phyloP scores from a whole-genome alignment of 2,329 filamentous ascomycete species.

The Paraconiothyrium sp. region DNA sequence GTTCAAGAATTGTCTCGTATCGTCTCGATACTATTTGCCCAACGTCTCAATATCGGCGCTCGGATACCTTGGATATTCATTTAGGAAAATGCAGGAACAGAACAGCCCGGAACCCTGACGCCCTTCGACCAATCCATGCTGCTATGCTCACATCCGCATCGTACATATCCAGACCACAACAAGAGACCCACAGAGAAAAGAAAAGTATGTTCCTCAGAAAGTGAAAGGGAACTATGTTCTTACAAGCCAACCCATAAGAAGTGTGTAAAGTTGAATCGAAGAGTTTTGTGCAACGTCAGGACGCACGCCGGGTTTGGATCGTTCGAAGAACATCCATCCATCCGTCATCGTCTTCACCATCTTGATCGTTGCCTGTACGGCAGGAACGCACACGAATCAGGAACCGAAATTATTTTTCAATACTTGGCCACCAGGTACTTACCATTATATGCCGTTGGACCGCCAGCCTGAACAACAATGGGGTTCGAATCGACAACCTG shows the following conservation, averaged over 20 bases:
- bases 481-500: slow-evolving; percentile 48
- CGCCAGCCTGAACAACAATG: slow-evolving; percentile 41
- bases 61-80: slow-evolving; percentile 14
- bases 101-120: not conserved
- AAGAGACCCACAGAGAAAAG: not conserved
- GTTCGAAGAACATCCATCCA: slow-evolving; percentile 42
- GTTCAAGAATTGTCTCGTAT: not conserved
- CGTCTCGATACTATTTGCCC: not conserved
- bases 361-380: slow-evolving; percentile 36
- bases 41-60: not conserved
- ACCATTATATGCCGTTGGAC: slow-evolving; percentile 39
- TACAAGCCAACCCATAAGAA: slow-evolving; percentile 1
- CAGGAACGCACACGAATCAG: slow-evolving; percentile 34
- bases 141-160: slow-evolving; percentile 18
- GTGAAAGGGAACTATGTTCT: slow-evolving; percentile 3
- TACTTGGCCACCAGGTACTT: slow-evolving; percentile 45
- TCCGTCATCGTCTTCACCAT: slow-evolving; percentile 39
- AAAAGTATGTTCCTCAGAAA: not conserved
- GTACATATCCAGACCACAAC: slow-evolving; percentile 28
- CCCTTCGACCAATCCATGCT: not conserved
- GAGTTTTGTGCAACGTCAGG: slow-evolving; percentile 22
- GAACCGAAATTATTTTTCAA: slow-evolving; percentile 37
- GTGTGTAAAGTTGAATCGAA: slow-evolving; percentile 16
- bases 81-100: slow-evolving; percentile 5
- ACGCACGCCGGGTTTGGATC: slow-evolving; percentile 35